A percentile compares a stretch with the other conserved stretches of the same genome.
Conservation (phyloP, 2,329 filamentous ascomycete genomes). For the Dothideomycetes sp. region DNA sequence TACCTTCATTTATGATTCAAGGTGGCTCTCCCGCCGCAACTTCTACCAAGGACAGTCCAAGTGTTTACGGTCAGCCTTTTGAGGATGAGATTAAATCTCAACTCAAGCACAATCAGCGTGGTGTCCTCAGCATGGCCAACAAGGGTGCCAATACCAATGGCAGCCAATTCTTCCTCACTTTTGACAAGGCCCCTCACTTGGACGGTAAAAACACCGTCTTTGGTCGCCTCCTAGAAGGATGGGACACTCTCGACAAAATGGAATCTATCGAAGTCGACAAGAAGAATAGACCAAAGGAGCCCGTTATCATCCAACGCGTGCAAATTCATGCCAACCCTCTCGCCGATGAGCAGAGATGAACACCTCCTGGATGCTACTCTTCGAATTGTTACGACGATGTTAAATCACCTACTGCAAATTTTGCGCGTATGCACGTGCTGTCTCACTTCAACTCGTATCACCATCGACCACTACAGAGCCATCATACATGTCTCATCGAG, state of each 20-base stretch:
- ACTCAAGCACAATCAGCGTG: conserved; percentile 84
- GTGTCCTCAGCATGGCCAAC: conserved; percentile 93
- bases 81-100: conserved; percentile 69
- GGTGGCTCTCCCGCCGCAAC: conserved; percentile 49
- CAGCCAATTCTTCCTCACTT: conserved; percentile 75
- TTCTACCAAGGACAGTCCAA: conserved; percentile 40
- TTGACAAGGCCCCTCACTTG: conserved; percentile 68
- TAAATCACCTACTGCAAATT: no score
- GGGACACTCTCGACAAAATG: conserved; percentile 58
- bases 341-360: conserved; percentile 38
- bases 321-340: conserved; percentile 74
- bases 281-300: conserved; percentile 64
- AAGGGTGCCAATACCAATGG: conserved; percentile 89
- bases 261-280: conserved; percentile 66
- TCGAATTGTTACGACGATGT: no score
- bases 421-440: no score
- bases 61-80: conserved; percentile 62
- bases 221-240: conserved; percentile 55
- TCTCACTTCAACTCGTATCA: no score
- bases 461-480: no score
- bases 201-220: conserved; percentile 82
- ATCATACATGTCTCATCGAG: no score
- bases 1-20: conserved; percentile 74
- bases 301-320: conserved; percentile 56
- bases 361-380: no score